Base-by-base conservation (phyloP, 139 green algal genomes). In the Tetradesmus lagerheimii region DNA sequence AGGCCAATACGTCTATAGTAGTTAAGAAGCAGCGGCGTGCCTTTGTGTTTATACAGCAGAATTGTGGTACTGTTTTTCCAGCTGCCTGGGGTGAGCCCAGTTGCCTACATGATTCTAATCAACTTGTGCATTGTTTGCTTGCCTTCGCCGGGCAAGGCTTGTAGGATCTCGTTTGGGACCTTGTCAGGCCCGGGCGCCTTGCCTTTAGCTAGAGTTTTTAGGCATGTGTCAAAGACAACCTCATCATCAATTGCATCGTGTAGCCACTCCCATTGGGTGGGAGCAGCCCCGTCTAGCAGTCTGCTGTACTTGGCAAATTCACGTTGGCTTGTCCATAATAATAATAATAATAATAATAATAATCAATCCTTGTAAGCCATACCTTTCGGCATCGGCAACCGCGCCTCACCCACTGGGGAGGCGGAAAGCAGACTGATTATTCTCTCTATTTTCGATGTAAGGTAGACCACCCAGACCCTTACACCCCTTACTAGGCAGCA, bases 81-180 rank as follows among this genome's bases (percentile, higher is more conserved):
- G 15, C 4, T n/a, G 0, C 53, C 20, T 37, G 93, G 93, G 0
- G 91, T 93, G 0, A 41, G 37, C 0, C 85, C 90, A 0, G 85
- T 89, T 0, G 88, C 50, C 86, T 88, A 95, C 90, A 94, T 92
- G 25, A 90, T 27, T 9, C 89, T 57, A 62, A 91, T 91, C 16
- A 90, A 35, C 2, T 80, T 62, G 12, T 92, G 91, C 0, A 94
- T 11, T 9, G 41, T 38, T 9, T 71, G n/a, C n/a, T 91, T 77
- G 14, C 91, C 9, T 0, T 31, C 2, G 0, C 76, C 62, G 15
- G 93, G 93, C 0, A 93, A 34, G 43, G 43, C 20, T 83, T 92
- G 75, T 0, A 95, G 88, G 0, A 93, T 20, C 41, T 93, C 91
- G 57, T 95, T 95, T 0, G 84, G 45, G n/a, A 93, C 75, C 0